These are phyloP conservation scores for Austroboletus festivus DNA, from an alignment of 768 basidiomycete species.

Conservation along the genomic window DNA sequence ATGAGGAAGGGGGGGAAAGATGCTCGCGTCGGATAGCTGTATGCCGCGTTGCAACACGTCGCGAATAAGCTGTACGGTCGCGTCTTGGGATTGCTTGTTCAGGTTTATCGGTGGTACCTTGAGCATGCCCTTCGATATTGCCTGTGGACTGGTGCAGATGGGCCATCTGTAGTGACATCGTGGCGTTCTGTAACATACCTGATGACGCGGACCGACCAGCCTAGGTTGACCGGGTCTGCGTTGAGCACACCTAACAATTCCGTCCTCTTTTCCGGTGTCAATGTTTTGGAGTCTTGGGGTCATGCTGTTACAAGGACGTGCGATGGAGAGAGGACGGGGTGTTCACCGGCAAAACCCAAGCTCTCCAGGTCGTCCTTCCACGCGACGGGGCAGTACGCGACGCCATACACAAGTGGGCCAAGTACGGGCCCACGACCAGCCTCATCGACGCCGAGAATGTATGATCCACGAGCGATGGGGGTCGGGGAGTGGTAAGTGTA, in stretches of 20 bases:
- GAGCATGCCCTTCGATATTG: conserved; percentile 90
- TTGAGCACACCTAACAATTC: conserved; percentile 63
- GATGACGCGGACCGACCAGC: conserved; percentile 79
- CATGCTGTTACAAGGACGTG: background rate
- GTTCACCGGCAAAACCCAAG: conserved; percentile 87
- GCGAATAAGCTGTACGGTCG: conserved; percentile 84
- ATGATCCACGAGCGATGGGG: conserved; percentile 70
- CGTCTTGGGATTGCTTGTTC: conserved; percentile 84
- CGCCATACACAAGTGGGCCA: conserved; percentile 93
- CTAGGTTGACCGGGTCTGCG: conserved; percentile 68
- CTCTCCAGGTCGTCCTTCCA: conserved; percentile 72
- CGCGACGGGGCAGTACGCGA: conserved; percentile 85
- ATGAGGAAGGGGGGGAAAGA: background rate
- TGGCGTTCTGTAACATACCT: conserved; percentile 38
- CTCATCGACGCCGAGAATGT: conserved; percentile 98
- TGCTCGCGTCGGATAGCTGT: conserved; percentile 66
- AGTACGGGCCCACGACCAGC: conserved; percentile 95
- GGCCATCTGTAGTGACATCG: background rate
- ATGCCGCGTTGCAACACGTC: conserved; percentile 82
- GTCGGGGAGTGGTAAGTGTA: conserved; percentile 76
- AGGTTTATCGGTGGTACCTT: conserved; percentile 79
- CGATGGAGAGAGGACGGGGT: background rate
- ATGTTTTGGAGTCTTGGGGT: conserved; percentile 84
- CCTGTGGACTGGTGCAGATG: conserved; percentile 64
- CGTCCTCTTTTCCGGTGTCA: conserved; percentile 69